These are phyloP conservation scores for Trypanosoma lewisi DNA, from an alignment of 208 protist genomes.

Conservation along the genomic window DNA sequence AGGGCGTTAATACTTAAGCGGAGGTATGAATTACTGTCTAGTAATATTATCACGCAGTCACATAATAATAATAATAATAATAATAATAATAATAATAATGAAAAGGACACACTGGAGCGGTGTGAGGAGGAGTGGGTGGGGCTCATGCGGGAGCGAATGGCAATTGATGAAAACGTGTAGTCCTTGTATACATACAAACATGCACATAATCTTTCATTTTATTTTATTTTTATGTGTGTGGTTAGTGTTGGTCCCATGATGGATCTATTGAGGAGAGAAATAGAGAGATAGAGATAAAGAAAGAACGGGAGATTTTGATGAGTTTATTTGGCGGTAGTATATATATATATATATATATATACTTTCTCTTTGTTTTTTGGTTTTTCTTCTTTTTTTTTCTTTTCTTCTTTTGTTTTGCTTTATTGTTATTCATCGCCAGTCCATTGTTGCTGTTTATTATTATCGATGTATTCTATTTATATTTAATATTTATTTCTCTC, in stretches of 20 bases:
- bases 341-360: background rate
- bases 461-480: background rate
- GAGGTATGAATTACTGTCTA: constrained; percentile 3
- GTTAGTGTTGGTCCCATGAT: background rate
- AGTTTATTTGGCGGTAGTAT: background rate
- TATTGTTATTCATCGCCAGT: background rate
- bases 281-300: background rate
- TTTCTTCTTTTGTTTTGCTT: background rate
- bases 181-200: background rate
- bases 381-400: background rate
- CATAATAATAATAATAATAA: too few species aligned
- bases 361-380: background rate
- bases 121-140: constrained; percentile 21
- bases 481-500: too few species aligned
- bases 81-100: background rate
- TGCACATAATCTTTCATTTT: background rate
- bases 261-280: too few species aligned
- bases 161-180: constrained; percentile 24
- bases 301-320: background rate
- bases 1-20: constrained; percentile 32
- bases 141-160: constrained; percentile 17
- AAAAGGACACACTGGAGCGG: background rate
- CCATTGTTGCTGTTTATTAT: background rate
- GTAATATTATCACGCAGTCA: too few species aligned
- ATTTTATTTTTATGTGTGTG: constrained; percentile 16